phyloP scores from a whole-genome alignment of 73 alveolate species.

The Symbiodinium pilosum region DNA sequence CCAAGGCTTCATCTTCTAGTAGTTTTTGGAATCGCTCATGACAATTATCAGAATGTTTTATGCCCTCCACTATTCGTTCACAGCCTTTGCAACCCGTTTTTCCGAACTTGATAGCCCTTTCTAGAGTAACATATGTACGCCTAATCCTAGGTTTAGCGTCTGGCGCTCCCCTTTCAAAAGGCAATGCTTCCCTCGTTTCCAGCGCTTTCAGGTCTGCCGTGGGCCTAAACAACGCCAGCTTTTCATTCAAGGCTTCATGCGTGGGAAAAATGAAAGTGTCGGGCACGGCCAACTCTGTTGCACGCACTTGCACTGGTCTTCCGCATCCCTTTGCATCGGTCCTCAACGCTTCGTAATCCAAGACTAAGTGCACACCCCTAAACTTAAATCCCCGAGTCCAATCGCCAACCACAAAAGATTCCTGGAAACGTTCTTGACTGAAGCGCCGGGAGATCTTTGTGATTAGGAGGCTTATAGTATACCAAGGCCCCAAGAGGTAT shows the following conservation, averaged over 20 bases:
- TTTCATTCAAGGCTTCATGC: background rate
- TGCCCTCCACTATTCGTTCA: slow-evolving; percentile 40
- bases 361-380: too few species aligned
- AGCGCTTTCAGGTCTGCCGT: background rate
- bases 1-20: background rate
- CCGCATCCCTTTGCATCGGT: background rate
- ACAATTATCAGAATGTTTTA: slow-evolving; percentile 17
- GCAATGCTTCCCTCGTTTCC: background rate
- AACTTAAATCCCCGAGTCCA: too few species aligned
- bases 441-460: background rate
- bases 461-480: background rate
- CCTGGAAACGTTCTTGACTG: background rate
- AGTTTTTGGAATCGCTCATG: background rate
- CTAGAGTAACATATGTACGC: slow-evolving; percentile 8
- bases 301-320: background rate
- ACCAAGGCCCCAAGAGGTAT: background rate
- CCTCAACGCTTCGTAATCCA: background rate
- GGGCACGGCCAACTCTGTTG: background rate
- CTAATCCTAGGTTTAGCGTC: background rate
- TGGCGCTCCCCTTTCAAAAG: slow-evolving; percentile 16
- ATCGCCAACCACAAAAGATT: background rate
- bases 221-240: slow-evolving; percentile 12
- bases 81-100: slow-evolving; percentile 31
- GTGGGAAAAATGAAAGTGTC: slow-evolving; percentile 16
- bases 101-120: slow-evolving; percentile 2